Conservation (phyloP, 192 early-diverging fungal genomes). For the Spizellomyces sp. region DNA sequence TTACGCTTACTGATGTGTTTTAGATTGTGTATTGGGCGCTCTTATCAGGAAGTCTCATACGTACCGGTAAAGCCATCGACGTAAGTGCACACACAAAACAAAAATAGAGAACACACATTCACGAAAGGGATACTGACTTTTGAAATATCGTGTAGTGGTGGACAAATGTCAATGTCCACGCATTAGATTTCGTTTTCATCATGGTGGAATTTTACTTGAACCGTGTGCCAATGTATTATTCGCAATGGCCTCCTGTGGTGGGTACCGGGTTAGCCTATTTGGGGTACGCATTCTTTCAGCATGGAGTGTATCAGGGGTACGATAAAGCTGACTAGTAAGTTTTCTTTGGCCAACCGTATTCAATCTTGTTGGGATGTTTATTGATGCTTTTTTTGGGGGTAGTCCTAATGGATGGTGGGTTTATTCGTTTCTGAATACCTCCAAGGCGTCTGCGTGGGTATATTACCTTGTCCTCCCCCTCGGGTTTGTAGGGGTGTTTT, state of each 20-base stretch:
- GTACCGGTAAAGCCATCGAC: conserved; percentile 1
- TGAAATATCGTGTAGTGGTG: conserved; percentile 1
- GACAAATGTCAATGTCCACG: conserved; percentile 32
- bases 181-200: conserved; percentile 31
- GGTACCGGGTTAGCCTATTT: conserved; percentile 26
- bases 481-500: conserved; percentile 23
- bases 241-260: conserved; percentile 25
- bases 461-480: conserved; percentile 32
- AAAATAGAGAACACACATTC: no score
- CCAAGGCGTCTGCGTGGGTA: conserved; percentile 12
- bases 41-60: conserved; percentile 16
- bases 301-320: conserved; percentile 20
- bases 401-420: conserved; percentile 37
- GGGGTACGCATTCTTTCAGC: conserved; percentile 30
- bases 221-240: conserved; percentile 32
- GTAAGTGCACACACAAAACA: not conserved
- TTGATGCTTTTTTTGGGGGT: not conserved
- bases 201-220: conserved; percentile 33
- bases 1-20: not conserved
- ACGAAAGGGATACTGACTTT: no score
- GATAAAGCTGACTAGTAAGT: conserved; percentile 22
- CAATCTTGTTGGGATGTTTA: not conserved
- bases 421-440: conserved; percentile 42
- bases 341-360: not conserved
- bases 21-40: conserved; percentile 40